These are phyloP conservation scores for Fusarium papillatum DNA, from an alignment of 2,329 filamentous ascomycete genomes.

Conservation along the genomic window DNA sequence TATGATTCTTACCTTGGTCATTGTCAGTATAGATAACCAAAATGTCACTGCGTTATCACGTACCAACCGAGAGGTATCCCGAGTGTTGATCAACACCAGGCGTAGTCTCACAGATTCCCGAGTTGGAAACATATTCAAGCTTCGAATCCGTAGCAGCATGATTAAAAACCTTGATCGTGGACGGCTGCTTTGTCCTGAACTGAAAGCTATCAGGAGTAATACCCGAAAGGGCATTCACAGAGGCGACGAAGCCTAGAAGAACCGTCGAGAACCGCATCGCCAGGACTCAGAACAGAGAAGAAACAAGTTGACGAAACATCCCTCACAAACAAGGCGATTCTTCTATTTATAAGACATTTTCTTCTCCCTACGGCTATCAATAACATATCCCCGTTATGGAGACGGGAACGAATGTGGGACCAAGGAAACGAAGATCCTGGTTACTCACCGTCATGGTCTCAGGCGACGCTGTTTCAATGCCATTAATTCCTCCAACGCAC, in stretches of 20 bases:
- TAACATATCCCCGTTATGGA: neutral
- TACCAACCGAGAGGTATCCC: constrained; percentile 73
- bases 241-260: constrained; percentile 32
- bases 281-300: too few species aligned
- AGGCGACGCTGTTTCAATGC: constrained; percentile 19
- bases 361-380: neutral
- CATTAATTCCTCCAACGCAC: constrained; percentile 18
- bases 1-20: constrained; percentile 39
- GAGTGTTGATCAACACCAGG: constrained; percentile 74
- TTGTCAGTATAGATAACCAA: constrained; percentile 38
- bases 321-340: neutral
- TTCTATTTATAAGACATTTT: constrained; percentile 23
- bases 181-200: constrained; percentile 30
- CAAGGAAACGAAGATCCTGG: constrained; percentile 21
- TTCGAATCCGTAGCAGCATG: constrained; percentile 35
- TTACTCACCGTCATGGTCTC: constrained; percentile 26
- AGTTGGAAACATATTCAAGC: constrained; percentile 43
- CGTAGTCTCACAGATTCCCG: constrained; percentile 67
- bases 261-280: constrained; percentile 38
- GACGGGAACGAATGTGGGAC: constrained; percentile 26
- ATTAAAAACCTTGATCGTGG: constrained; percentile 29
- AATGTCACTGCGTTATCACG: constrained; percentile 30
- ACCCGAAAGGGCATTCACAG: constrained; percentile 32
- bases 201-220: constrained; percentile 31
- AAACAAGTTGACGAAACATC: neutral